These are phyloP conservation scores for Ophiocordyceps australis DNA, from an alignment of 2,329 filamentous ascomycete genomes.

Conservation along the genomic window DNA sequence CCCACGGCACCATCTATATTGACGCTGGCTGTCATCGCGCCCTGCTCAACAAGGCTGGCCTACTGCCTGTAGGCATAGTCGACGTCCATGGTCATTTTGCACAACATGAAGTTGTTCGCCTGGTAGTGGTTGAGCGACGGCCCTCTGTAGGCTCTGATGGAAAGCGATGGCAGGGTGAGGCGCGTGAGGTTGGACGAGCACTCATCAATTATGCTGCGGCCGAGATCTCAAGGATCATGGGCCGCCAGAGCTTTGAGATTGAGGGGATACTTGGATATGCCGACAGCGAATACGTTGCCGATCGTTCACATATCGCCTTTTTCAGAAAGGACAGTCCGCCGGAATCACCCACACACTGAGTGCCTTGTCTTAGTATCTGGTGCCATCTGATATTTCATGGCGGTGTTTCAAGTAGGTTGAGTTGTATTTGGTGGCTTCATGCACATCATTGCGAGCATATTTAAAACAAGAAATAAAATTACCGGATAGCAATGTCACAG, in stretches of 20 bases:
- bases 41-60: slow-evolving; percentile 63
- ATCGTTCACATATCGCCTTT: slow-evolving; percentile 75
- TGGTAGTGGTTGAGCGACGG: slow-evolving; percentile 61
- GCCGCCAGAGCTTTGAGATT: slow-evolving; percentile 69
- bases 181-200: slow-evolving; percentile 66
- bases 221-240: slow-evolving; percentile 74
- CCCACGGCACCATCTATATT: slow-evolving; percentile 83
- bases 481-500: too few relatives aligned
- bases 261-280: slow-evolving; percentile 68
- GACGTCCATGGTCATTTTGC: slow-evolving; percentile 78
- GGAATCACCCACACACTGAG: slow-evolving; percentile 31
- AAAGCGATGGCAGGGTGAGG: slow-evolving; percentile 29
- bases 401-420: too few relatives aligned
- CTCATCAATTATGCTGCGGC: slow-evolving; percentile 82
- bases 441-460: too few relatives aligned
- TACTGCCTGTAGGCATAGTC: slow-evolving; percentile 80
- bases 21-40: slow-evolving; percentile 77
- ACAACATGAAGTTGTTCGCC: slow-evolving; percentile 78
- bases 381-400: too few relatives aligned
- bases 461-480: too few relatives aligned
- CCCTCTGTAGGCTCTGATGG: slow-evolving; percentile 19
- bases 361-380: too few relatives aligned
- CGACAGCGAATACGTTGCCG: slow-evolving; percentile 84
- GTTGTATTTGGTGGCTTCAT: too few relatives aligned
- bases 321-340: slow-evolving; percentile 36